Evolutionary conservation across 2,329 filamentous ascomycete genomes (phyloP), one percentile per base, ranked within the genome.

Genomic region (Clarireedia sp.): DNA sequence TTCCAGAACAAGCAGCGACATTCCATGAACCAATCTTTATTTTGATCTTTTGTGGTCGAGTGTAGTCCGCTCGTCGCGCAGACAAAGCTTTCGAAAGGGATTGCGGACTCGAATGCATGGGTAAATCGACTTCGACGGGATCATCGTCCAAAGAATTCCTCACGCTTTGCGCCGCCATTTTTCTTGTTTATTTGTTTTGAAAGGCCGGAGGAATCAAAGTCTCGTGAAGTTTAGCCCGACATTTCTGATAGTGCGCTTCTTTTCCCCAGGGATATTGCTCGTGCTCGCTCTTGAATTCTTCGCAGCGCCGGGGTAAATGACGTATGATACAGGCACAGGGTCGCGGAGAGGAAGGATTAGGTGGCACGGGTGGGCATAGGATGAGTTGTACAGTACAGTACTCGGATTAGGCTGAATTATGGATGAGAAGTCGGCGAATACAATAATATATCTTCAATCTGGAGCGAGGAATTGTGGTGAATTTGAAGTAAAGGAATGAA

Each of bases 11-110:
- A 1, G 86, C 85, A 3, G 90, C 94, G 16, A 96, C 89, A 71
- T 99, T 99, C 94, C 94, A 99, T 0, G 89, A 87, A 43, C 92
- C 94, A 51, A 99, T 79, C 72, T 96, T 96, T 70, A 99, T 81
- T 61, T 85, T 85, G 63, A 96, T 82, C 50, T 80, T 80, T 68
- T 85, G 85, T 44, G 84, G 81, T 38, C 84, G 81, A 24, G 87
- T 86, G 69, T 91, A 99, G 69, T 97, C 91, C 48, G 80, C 74
- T 65, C 85, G 81, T 53, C 94, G 81, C 40, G 87, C 83, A 67
- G 86, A 81, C 40, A 97, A 75, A 29, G 81, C 81, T 59, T 75
- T 76, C 46, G 81, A 80, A n/a, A 86, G 78, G 3, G 82, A 84
- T 52, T 78, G 75, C 1, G 78, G 80, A 38, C 73, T 76, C 14